These are phyloP conservation scores for Mortierella sp. DNA, from an alignment of 371 early-diverging fungal species.

Conservation along the genomic window DNA sequence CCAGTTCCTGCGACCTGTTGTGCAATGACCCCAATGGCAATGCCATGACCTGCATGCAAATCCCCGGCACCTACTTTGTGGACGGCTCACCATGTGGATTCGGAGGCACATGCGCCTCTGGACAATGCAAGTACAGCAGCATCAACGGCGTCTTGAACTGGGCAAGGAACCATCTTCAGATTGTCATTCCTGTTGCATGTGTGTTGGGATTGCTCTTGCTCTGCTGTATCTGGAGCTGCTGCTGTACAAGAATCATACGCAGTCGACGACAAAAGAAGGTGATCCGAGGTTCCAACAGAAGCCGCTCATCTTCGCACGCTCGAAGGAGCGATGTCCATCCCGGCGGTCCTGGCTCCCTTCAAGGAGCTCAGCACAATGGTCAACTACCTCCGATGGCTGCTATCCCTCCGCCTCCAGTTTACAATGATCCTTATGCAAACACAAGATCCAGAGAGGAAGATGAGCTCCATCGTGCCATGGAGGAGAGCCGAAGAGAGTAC, in stretches of 20 bases:
- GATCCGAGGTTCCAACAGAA: constrained; percentile 11
- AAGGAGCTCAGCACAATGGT: constrained; percentile 10
- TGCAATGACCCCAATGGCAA: constrained; percentile 68
- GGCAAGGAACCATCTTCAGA: constrained; percentile 55
- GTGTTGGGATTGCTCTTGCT: constrained; percentile 61
- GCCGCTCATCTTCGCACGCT: background rate
- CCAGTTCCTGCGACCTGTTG: constrained; percentile 71
- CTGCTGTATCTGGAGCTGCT: constrained; percentile 61
- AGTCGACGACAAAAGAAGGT: constrained; percentile 20
- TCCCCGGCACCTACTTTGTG: constrained; percentile 79
- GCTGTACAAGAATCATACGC: constrained; percentile 50
- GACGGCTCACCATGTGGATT: constrained; percentile 93
- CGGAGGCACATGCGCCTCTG: constrained; percentile 69
- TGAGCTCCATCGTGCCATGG: constrained; percentile 33
- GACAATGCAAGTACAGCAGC: constrained; percentile 56
- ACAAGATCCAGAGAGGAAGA: constrained; percentile 19
- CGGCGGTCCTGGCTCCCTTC: background rate
- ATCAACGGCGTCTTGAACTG: constrained; percentile 58
- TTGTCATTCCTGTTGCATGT: constrained; percentile 66
- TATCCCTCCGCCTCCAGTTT: constrained; percentile 26
- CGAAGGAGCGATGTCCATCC: background rate
- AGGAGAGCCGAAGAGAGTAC: constrained; percentile 32
- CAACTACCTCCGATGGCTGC: constrained; percentile 22
- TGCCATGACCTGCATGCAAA: constrained; percentile 67
- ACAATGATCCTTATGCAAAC: constrained; percentile 22